phyloP scores from a whole-genome alignment of 2,329 filamentous ascomycete genomes.

The Colletotrichum lini region DNA sequence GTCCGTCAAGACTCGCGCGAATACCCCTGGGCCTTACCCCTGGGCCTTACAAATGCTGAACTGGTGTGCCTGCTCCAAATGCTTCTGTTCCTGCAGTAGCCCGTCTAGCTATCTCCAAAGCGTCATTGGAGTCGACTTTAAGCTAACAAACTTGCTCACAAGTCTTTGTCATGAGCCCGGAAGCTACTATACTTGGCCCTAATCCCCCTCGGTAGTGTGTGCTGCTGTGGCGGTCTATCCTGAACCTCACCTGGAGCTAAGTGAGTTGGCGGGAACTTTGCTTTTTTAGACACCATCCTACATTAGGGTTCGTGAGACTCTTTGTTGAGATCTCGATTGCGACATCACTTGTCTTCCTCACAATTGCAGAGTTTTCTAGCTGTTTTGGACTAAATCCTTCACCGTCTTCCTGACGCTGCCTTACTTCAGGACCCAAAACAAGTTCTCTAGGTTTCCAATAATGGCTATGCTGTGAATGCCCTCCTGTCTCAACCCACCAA shows the following conservation, averaged over 20 bases:
- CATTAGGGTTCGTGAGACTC: too few relatives aligned
- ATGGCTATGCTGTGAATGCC: background rate
- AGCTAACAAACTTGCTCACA: too few relatives aligned
- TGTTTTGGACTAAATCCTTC: background rate
- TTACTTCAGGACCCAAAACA: background rate
- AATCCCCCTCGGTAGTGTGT: background rate
- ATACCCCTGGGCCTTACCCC: background rate
- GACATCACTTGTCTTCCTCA: too few relatives aligned
- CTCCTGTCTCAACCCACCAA: background rate
- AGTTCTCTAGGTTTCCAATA: background rate
- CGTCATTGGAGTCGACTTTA: too few relatives aligned
- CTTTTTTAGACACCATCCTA: too few relatives aligned
- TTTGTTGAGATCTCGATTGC: background rate
- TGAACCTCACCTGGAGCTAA: background rate
- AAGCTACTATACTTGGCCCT: background rate
- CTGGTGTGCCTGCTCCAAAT: background rate
- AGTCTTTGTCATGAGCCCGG: too few relatives aligned
- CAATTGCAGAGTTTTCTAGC: background rate
- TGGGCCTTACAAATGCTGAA: background rate
- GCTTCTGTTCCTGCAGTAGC: constrained; percentile 13
- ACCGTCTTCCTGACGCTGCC: background rate
- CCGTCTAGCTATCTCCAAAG: background rate
- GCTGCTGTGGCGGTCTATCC: background rate
- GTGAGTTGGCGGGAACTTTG: background rate
- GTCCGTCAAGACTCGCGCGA: background rate